Base-by-base conservation (phyloP, 2,329 filamentous ascomycete genomes). In the Aureobasidium sp. region DNA sequence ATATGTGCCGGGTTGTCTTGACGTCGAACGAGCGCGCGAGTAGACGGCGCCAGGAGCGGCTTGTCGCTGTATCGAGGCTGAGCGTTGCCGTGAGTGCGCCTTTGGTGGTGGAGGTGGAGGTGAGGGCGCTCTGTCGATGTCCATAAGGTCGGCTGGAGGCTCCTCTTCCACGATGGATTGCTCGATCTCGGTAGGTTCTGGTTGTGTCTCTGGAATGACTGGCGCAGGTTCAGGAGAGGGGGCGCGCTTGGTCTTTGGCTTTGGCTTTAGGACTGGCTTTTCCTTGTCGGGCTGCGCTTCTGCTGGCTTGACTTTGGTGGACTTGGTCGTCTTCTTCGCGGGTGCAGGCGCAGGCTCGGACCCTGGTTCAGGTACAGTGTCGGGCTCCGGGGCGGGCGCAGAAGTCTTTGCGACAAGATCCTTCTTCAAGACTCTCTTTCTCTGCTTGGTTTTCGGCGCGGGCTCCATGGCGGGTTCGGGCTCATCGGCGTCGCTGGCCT, bases 141-240 rank as follows among this genome's bases (percentile, higher is more conserved):
- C 68, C 62, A 69, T 67, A 38, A 64, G 62, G 29, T 58, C 62
- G 23, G 57, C 37, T 9, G 60, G 46, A n/a, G 58, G 50, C 37
- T 62, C 64, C 2, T 66, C 69, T 64, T 60, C 66, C 64, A 68
- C 67, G 2, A 74, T 60, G 15, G 68, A 69, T 43, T 69, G 63
- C 46, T 71, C 69, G 13, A 75, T 64, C 61, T 72, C 62, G 13
- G 58, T 19, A 0, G 69, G 67, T 45, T 79, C 75, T 21, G 66
- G 69, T 57, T 79, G 77, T 38, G 77, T 79, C 67, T 79, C 78
- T 1, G 75, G 75, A 25, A 79, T 77, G 1, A 71, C 72, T 37
- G 65, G 65, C 57, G 74, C 66, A 6, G 70, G 69, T 61, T 75
- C 73, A 15, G 67, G 65, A 29, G 68, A 69, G 2, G 68, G 65